These are phyloP conservation scores for Talaromyces pinophilus DNA, from an alignment of 2,329 filamentous ascomycete species.

Conservation along the genomic window DNA sequence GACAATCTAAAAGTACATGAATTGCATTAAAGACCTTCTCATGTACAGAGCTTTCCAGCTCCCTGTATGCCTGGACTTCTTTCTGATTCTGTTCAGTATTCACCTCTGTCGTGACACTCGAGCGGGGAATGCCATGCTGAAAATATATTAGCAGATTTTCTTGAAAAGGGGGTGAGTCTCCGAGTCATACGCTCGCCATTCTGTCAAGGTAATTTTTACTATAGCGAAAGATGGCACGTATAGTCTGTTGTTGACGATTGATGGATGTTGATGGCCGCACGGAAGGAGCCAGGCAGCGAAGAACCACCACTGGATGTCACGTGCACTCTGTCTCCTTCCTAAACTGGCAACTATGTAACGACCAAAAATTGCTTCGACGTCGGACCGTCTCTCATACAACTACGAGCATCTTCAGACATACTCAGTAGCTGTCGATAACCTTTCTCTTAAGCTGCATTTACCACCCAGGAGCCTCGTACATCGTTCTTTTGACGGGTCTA, in stretches of 20 bases:
- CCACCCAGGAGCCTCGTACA: neutral
- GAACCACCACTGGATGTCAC: slow-evolving; percentile 16
- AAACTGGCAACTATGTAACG: slow-evolving; percentile 11
- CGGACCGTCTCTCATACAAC: neutral
- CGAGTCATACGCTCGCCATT: slow-evolving; percentile 27
- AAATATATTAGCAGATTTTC: slow-evolving; percentile 28
- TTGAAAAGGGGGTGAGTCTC: neutral
- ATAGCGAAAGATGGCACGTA: neutral
- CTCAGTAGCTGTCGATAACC: neutral
- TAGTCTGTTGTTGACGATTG: neutral
- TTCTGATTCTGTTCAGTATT: slow-evolving; percentile 69
- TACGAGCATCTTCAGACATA: neutral
- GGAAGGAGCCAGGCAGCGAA: slow-evolving; percentile 12
- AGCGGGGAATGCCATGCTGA: slow-evolving; percentile 78
- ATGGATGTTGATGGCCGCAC: neutral
- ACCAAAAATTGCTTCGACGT: neutral
- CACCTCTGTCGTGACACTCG: slow-evolving; percentile 66
- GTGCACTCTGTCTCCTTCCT: slow-evolving; percentile 22
- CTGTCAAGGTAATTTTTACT: neutral
- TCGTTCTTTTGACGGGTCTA: slow-evolving; percentile 22
- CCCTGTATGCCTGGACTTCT: slow-evolving; percentile 74
- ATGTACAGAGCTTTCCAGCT: slow-evolving; percentile 68
- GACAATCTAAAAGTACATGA: neutral
- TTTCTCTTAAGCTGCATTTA: neutral
- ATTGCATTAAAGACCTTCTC: slow-evolving; percentile 55